Base-by-base conservation (phyloP, 108 stramenopile genomes). In the Asterionellopsis glacialis region DNA sequence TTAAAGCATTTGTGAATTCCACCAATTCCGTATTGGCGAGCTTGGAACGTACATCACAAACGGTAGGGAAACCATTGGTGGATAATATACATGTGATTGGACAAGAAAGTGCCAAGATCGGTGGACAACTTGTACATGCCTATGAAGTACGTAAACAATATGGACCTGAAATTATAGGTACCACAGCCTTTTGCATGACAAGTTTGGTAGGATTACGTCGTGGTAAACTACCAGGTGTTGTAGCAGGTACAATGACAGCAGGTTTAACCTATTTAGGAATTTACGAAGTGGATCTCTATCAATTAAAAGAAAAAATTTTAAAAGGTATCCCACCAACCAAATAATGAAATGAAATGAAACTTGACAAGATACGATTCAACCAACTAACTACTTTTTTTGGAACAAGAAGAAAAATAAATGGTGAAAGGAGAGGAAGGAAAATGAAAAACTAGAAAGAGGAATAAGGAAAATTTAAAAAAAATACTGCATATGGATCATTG, bases 91-190 rank as follows among this genome's bases (percentile, higher is more conserved):
- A 10, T 24, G 56, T n/a, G 23, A 18, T 24, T 22, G 61, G 22
- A 22, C 61, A 38, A 19, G 16, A 44, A 13, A 44, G 41, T 45
- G 41, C 43, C 14, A 27, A 55, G 51, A 7, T 33, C 33, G 33
- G 33, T 33, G 33, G 33, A 33, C 24, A 62, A 16, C 61, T 55
- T 26, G 39, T 41, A n/a, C 28, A 62, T 6, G 26, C 43, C 39
- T 76, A 70, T 56, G 26, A 65, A 18, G 33, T 54, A 64, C 75
- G 75, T 19, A 53, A 70, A 16, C 59, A 70, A 40, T 70, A 66
- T 40, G 58, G 56, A 38, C 65, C 58, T 0, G 56, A 70, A 49
- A 63, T 70, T 19, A 67, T 76, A 28, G 69, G 60, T 47, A 64
- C 61, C 15, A 64, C 59, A 15, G 51, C 61, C 6, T 15, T 58